Evolutionary conservation across 257 asterid genomes (phyloP).

Genomic region (Handroanthus guayacan): DNA sequence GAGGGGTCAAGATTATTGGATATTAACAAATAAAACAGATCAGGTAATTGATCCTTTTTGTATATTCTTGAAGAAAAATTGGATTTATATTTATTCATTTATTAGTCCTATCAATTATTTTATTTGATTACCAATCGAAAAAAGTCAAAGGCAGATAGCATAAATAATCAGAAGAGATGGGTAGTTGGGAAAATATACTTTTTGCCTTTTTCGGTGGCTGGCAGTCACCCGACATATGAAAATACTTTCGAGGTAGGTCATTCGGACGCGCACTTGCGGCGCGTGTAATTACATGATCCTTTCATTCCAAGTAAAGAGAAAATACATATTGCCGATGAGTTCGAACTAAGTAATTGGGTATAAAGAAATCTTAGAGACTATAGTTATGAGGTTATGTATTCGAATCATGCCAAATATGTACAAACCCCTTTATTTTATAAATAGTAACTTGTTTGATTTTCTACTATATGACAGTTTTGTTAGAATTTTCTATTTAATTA

Average conservation of each 20-base stretch:
- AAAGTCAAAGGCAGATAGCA: constrained; percentile 23
- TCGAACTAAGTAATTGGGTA: no score
- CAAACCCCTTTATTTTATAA: no score
- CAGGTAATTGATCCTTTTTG: neutral
- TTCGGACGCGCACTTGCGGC: constrained; percentile 6
- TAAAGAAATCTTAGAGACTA: no score
- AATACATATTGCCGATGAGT: neutral
- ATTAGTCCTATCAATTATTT: neutral
- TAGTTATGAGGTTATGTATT: no score
- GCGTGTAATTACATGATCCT: neutral
- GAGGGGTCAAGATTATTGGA: constrained; percentile 7
- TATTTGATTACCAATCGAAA: neutral
- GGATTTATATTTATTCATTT: neutral
- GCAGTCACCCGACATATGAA: neutral
- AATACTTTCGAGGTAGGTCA: neutral
- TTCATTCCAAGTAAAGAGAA: neutral
- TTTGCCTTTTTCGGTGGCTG: constrained; percentile 6
- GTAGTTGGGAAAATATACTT: neutral
- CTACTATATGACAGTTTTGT: no score
- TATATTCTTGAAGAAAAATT: constrained; percentile 12
- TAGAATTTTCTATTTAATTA: no score
- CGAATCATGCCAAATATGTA: no score
- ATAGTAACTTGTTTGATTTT: no score
- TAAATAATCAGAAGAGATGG: constrained; percentile 13
- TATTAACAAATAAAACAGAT: neutral